Conservation (phyloP, 129 eudicot genomes). For the Flaveria trinervia region DNA sequence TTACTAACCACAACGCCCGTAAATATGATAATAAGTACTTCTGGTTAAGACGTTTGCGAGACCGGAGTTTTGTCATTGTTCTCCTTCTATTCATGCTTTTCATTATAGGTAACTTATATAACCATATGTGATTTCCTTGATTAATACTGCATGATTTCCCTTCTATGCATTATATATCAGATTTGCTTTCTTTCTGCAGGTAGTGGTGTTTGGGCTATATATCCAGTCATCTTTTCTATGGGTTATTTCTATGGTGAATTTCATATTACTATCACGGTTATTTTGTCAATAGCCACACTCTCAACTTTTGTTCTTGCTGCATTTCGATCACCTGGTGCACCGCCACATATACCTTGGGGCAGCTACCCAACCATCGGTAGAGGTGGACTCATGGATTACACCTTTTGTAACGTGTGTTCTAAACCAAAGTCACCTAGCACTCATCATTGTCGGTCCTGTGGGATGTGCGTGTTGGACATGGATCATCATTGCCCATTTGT, state of each 20-base stretch:
- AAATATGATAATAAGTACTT: constrained; percentile 57
- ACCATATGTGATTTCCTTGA: not conserved
- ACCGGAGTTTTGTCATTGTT: constrained; percentile 68
- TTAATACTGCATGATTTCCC: not conserved
- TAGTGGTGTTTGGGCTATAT: constrained; percentile 87
- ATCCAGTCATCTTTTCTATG: constrained; percentile 63
- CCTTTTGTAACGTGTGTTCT: constrained; percentile 68
- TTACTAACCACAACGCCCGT: constrained; percentile 64
- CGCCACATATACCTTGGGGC: constrained; percentile 80
- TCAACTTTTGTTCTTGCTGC: constrained; percentile 66
- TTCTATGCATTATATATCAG: not conserved
- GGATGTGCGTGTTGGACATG: constrained; percentile 88
- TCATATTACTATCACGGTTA: constrained; percentile 42
- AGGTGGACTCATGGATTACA: constrained; percentile 73
- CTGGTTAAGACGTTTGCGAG: constrained; percentile 77
- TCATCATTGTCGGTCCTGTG: constrained; percentile 94
- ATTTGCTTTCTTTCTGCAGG: constrained; percentile 45
- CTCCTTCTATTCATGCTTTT: constrained; percentile 72
- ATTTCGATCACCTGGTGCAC: constrained; percentile 72
- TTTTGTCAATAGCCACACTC: constrained; percentile 61
- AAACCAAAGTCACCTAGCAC: constrained; percentile 84
- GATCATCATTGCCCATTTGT: constrained; percentile 99
- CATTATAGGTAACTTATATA: constrained; percentile 58
- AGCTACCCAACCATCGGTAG: constrained; percentile 81
- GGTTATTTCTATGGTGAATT: constrained; percentile 54